A percentile compares a stretch with the other conserved stretches of the same genome.
phyloP scores from a whole-genome alignment of 805 yeast species.

The Starmerella gropengiesseri region DNA sequence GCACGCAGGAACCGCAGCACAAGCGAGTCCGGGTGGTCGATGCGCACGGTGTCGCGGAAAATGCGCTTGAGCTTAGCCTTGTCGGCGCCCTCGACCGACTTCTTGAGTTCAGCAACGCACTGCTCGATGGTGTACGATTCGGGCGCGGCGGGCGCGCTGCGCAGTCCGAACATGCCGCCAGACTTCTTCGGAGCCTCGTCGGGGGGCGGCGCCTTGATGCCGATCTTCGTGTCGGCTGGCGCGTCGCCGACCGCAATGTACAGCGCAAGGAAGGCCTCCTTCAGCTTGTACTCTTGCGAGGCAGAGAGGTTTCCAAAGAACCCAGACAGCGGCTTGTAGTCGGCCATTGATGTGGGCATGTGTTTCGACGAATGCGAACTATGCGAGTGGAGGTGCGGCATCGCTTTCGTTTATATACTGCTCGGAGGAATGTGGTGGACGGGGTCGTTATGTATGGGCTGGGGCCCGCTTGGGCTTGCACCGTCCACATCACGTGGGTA shows the following conservation, averaged over 20 bases:
- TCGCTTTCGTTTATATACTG: neutral
- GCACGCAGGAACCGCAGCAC: constrained; percentile 72
- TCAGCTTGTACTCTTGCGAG: constrained; percentile 31
- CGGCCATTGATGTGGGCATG: neutral
- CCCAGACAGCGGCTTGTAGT: constrained; percentile 23
- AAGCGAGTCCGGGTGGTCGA: constrained; percentile 73
- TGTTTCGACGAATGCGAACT: neutral
- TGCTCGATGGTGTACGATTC: constrained; percentile 20
- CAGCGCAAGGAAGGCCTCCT: constrained; percentile 32
- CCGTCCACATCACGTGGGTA: too few relatives aligned
- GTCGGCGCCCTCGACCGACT: constrained; percentile 41
- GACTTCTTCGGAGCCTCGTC: constrained; percentile 24
- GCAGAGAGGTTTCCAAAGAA: constrained; percentile 31
- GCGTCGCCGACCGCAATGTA: constrained; percentile 24
- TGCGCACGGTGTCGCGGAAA: constrained; percentile 53
- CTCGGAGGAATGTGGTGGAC: too few relatives aligned
- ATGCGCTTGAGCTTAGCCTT: constrained; percentile 41
- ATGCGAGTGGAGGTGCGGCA: constrained; percentile 1
- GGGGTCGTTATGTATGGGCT: too few relatives aligned
- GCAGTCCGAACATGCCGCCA: constrained; percentile 27
- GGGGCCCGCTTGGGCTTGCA: too few relatives aligned
- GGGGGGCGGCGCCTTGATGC: constrained; percentile 12
- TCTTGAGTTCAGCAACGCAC: constrained; percentile 32
- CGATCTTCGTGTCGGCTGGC: constrained; percentile 24
- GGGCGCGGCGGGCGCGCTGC: constrained; percentile 7